Conservation (phyloP, 2,329 filamentous ascomycete species). For the Talaromyces sp. region DNA sequence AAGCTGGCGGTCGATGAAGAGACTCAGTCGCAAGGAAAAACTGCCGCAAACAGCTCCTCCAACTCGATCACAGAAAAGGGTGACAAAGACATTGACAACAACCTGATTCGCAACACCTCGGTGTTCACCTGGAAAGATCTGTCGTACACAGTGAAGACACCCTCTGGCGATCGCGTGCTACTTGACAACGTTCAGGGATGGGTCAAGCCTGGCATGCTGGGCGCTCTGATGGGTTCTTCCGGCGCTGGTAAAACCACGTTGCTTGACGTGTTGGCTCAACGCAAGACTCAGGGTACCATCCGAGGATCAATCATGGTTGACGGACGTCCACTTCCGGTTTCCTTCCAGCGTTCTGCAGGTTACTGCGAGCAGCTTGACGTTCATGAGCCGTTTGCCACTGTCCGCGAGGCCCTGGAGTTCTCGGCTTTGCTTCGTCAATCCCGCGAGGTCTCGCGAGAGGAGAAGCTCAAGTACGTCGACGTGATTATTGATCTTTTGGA, state of each 20-base stretch:
- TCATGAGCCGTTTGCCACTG: slow-evolving; percentile 61
- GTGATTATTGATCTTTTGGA: slow-evolving; percentile 61
- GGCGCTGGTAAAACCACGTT: slow-evolving; percentile 73
- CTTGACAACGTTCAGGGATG: slow-evolving; percentile 68
- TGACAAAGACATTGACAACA: slow-evolving; percentile 26
- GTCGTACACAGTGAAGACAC: slow-evolving; percentile 62
- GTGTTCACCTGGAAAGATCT: slow-evolving; percentile 73
- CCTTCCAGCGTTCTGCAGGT: slow-evolving; percentile 63
- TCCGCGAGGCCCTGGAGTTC: slow-evolving; percentile 62
- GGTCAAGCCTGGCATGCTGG: slow-evolving; percentile 70
- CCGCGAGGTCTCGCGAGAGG: slow-evolving; percentile 44
- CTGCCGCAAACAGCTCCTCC: slow-evolving; percentile 5
- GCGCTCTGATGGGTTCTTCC: slow-evolving; percentile 72
- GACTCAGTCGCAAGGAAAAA: slow-evolving; percentile 36
- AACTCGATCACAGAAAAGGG: slow-evolving; percentile 9
- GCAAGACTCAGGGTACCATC: slow-evolving; percentile 60
- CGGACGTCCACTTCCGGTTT: slow-evolving; percentile 53
- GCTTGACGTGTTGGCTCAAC: slow-evolving; percentile 67
- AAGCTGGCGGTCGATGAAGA: slow-evolving; percentile 19
- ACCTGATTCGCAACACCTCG: slow-evolving; percentile 58
- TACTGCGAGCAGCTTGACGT: slow-evolving; percentile 67
- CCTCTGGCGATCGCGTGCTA: slow-evolving; percentile 50
- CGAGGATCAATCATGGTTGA: slow-evolving; percentile 63
- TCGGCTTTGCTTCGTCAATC: slow-evolving; percentile 59
- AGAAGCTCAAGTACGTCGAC: slow-evolving; percentile 62